Evolutionary conservation across 805 yeast species (phyloP).

Genomic region (Metschnikowia henanensis): DNA sequence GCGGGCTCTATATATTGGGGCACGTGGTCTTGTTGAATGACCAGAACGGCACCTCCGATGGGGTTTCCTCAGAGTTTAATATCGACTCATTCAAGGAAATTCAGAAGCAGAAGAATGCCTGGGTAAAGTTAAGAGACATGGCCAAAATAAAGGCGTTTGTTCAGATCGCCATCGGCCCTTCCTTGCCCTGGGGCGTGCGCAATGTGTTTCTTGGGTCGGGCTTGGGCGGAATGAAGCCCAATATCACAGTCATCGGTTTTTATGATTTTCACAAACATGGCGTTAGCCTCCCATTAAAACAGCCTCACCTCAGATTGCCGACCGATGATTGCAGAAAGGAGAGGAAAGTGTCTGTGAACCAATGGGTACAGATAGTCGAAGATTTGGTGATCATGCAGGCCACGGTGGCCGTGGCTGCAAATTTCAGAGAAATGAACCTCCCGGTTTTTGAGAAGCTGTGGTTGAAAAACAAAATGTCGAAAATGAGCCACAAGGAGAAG

Average conservation of each 20-base stretch:
- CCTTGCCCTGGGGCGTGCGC: slow-evolving; percentile 92
- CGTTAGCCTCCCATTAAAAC: slow-evolving; percentile 26
- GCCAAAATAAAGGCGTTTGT: slow-evolving; percentile 88
- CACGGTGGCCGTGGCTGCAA: slow-evolving; percentile 92
- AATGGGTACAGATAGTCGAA: slow-evolving; percentile 93
- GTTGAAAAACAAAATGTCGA: slow-evolving; percentile 10
- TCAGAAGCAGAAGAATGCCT: slow-evolving; percentile 70
- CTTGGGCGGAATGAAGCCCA: slow-evolving; percentile 98
- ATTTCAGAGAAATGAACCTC: slow-evolving; percentile 66
- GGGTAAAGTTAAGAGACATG: slow-evolving; percentile 80
- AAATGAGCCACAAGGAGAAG: slow-evolving; percentile 23
- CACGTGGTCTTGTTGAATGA: slow-evolving; percentile 75
- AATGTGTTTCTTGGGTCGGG: slow-evolving; percentile 93
- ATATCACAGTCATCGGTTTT: slow-evolving; percentile 89
- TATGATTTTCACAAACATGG: slow-evolving; percentile 60
- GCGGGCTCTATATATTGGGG: slow-evolving; percentile 89
- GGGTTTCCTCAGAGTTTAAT: slow-evolving; percentile 28
- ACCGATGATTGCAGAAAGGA: slow-evolving; percentile 80
- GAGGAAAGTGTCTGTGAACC: slow-evolving; percentile 62
- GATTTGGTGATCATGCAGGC: slow-evolving; percentile 87
- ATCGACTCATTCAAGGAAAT: slow-evolving; percentile 61
- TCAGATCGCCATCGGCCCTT: slow-evolving; percentile 85
- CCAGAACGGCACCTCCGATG: not conserved
- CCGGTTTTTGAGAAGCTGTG: slow-evolving; percentile 44
- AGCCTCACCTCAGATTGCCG: slow-evolving; percentile 45